Conservation (phyloP, 73 alveolate species). For the Paramecium octaurelia region DNA sequence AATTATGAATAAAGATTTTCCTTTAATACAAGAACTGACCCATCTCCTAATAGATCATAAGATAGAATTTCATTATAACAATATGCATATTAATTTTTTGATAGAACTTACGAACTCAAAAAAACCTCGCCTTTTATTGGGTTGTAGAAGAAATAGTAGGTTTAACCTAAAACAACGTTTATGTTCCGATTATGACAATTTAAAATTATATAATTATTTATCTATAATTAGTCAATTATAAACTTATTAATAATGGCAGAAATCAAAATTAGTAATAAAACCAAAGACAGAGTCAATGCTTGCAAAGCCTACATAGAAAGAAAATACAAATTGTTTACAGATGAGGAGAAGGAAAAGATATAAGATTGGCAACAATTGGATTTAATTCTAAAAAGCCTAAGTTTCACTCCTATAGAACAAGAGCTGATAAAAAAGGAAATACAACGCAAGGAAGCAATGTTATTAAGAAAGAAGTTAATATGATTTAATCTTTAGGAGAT, state of each 20-base stretch:
- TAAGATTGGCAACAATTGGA: conserved; percentile 61
- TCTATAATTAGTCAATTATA: neutral
- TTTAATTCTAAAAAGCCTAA: conserved; percentile 43
- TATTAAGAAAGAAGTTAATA: conserved; percentile 61
- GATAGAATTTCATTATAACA: neutral
- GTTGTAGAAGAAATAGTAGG: neutral
- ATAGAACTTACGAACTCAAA: neutral
- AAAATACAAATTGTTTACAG: neutral
- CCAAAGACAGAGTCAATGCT: conserved; percentile 52
- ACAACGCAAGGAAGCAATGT: conserved; percentile 63
- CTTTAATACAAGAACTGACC: neutral
- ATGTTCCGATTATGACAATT: neutral
- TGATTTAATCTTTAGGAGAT: conserved; percentile 34
- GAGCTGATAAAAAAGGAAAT: conserved; percentile 68
- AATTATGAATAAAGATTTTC: neutral
- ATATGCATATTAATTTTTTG: neutral
- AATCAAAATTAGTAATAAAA: neutral
- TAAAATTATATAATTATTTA: neutral
- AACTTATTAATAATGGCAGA: neutral
- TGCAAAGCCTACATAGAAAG: conserved; percentile 54
- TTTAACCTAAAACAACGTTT: neutral
- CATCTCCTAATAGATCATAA: neutral
- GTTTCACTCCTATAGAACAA: conserved; percentile 56
- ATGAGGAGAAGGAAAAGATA: neutral
- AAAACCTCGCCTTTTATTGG: neutral